These are phyloP conservation scores for Colletotrichum agaves DNA, from an alignment of 2,329 filamentous ascomycete genomes.

Conservation along the genomic window DNA sequence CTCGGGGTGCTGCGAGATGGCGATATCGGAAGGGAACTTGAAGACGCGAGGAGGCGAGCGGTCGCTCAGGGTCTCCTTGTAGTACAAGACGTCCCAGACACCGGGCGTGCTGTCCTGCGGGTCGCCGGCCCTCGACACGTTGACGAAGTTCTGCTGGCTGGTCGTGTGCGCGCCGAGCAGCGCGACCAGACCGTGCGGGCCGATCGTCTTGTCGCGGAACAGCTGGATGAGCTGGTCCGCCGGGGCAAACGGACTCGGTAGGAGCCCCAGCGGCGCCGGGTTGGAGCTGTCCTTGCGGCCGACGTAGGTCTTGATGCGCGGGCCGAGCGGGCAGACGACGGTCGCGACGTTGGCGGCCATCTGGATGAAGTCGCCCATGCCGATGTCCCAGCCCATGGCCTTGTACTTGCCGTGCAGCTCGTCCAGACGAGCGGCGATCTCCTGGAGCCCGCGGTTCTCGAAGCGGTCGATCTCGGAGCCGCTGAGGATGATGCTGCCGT, in stretches of 20 bases:
- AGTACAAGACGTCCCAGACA: constrained; percentile 65
- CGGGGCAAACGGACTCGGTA: constrained; percentile 55
- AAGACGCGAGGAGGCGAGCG: constrained; percentile 50
- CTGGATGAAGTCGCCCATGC: constrained; percentile 66
- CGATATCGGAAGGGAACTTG: constrained; percentile 55
- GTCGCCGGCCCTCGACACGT: constrained; percentile 51
- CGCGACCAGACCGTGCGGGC: constrained; percentile 60
- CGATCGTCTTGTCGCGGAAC: constrained; percentile 65
- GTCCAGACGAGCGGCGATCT: constrained; percentile 53
- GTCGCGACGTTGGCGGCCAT: constrained; percentile 62
- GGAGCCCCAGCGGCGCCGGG: constrained; percentile 51
- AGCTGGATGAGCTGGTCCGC: constrained; percentile 59
- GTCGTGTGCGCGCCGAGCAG: constrained; percentile 66
- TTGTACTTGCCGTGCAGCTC: constrained; percentile 54
- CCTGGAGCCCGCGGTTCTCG: constrained; percentile 60
- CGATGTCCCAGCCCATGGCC: constrained; percentile 47
- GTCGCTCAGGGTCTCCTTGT: constrained; percentile 50
- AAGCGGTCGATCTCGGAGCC: constrained; percentile 48
- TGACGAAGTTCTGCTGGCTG: constrained; percentile 59
- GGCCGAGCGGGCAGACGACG: constrained; percentile 57
- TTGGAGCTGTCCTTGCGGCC: constrained; percentile 59
- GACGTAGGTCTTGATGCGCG: constrained; percentile 61
- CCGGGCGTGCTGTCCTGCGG: constrained; percentile 64
- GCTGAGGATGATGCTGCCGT: constrained; percentile 56
- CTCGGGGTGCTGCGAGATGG: constrained; percentile 49